phyloP scores from a whole-genome alignment of 805 yeast species.

The Yarrowia porcina region DNA sequence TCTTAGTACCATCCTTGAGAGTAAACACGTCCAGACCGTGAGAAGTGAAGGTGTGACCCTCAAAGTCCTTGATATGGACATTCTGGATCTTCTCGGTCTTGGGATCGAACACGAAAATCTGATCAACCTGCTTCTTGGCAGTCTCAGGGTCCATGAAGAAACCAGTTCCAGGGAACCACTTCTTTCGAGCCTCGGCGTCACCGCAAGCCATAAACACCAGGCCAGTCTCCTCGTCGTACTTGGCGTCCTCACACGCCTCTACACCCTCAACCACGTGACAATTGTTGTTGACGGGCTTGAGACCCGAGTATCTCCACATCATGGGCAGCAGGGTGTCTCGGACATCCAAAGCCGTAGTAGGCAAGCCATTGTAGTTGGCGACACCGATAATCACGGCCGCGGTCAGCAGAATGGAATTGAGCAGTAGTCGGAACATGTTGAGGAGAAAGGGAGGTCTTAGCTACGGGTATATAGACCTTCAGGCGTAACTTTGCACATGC shows the following conservation, averaged over 20 bases:
- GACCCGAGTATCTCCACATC: slow-evolving; percentile 2
- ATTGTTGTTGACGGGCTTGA: slow-evolving; percentile 7
- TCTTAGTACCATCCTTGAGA: slow-evolving; percentile 4
- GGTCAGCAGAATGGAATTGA: background rate
- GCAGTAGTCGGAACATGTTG: background rate
- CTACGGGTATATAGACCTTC: background rate
- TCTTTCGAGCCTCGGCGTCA: background rate
- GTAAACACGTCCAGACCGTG: slow-evolving; percentile 18
- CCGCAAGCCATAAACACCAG: slow-evolving; percentile 14
- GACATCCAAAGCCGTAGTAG: slow-evolving; percentile 6
- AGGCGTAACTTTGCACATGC: background rate
- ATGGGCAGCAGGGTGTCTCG: slow-evolving; percentile 6
- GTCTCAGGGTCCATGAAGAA: slow-evolving; percentile 6
- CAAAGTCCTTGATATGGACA: background rate
- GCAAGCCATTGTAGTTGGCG: slow-evolving; percentile 8
- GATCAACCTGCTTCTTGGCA: background rate
- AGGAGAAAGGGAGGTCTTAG: background rate
- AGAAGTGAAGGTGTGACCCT: slow-evolving; percentile 3
- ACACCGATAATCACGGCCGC: slow-evolving; percentile 4
- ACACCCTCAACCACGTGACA: slow-evolving; percentile 1
- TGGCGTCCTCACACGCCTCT: slow-evolving; percentile 18
- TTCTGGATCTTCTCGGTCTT: slow-evolving; percentile 8
- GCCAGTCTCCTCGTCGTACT: slow-evolving; percentile 10
- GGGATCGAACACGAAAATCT: background rate
- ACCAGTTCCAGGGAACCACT: slow-evolving; percentile 16